phyloP scores from a whole-genome alignment of 805 yeast genomes.

The Blastobotrys chiropterorum region DNA sequence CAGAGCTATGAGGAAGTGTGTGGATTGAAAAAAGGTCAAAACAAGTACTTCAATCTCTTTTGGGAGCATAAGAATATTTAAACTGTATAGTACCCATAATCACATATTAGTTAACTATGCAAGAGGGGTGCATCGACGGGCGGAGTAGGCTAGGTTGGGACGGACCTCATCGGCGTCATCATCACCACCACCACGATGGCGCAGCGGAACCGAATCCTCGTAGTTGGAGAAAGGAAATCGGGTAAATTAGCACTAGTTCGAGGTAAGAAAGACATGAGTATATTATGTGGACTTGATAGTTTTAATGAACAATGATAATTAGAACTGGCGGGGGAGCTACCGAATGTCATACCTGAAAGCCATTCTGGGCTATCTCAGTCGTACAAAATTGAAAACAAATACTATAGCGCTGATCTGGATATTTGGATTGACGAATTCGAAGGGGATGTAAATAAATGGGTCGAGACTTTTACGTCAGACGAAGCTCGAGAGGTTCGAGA shows the following conservation, averaged over 20 bases:
- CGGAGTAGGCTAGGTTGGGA: no score
- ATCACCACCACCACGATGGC: no score
- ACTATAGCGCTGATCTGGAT: slow-evolving; percentile 31
- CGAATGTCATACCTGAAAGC: slow-evolving; percentile 10
- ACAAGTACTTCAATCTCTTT: not conserved
- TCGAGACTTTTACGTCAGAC: slow-evolving; percentile 24
- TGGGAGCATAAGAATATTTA: not conserved
- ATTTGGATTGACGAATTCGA: slow-evolving; percentile 33
- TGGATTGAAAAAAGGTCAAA: not conserved
- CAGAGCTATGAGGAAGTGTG: slow-evolving; percentile 7
- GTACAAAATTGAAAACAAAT: slow-evolving; percentile 26
- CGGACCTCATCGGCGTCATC: no score
- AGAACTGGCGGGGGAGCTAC: slow-evolving; percentile 26
- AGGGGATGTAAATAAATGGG: slow-evolving; percentile 30
- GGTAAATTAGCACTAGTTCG: slow-evolving; percentile 31
- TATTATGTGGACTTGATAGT: no score
- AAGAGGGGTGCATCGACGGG: no score
- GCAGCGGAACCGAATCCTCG: slow-evolving; percentile 23
- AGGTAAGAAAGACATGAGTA: slow-evolving; percentile 15
- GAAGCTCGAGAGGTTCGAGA: slow-evolving; percentile 35
- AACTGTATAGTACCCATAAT: no score
- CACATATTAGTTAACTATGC: no score
- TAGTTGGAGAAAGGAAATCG: slow-evolving; percentile 30
- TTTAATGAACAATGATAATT: no score
- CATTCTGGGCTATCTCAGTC: slow-evolving; percentile 28